phyloP scores from a whole-genome alignment of 2,329 filamentous ascomycete genomes.

The Trichoderma semiorbis region DNA sequence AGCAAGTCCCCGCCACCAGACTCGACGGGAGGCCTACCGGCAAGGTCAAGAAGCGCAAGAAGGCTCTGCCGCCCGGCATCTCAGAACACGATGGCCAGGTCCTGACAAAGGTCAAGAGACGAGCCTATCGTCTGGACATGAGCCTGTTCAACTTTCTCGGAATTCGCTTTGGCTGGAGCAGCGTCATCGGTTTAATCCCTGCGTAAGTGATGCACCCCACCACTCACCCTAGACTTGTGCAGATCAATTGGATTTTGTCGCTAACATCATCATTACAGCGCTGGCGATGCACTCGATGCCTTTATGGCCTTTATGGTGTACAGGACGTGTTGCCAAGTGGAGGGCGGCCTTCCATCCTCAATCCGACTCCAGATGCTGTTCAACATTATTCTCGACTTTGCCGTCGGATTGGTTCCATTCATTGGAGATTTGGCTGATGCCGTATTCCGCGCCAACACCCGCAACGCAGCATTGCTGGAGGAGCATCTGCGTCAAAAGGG shows the following conservation, averaged over 20 bases:
- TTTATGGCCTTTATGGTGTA: conserved; percentile 74
- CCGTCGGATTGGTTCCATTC: conserved; percentile 70
- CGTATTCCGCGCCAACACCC: conserved; percentile 70
- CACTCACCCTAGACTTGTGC: background rate
- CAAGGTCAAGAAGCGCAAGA: conserved; percentile 80
- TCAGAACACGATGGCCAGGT: conserved; percentile 77
- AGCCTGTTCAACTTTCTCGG: conserved; percentile 77
- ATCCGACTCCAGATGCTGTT: conserved; percentile 71
- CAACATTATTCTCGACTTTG: conserved; percentile 73
- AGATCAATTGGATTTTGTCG: background rate
- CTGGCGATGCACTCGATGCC: conserved; percentile 72
- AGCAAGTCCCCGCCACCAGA: conserved; percentile 71
- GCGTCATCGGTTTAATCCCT: conserved; percentile 79
- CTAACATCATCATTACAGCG: conserved; percentile 38
- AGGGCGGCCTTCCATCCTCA: conserved; percentile 66
- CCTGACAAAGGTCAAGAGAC: conserved; percentile 79
- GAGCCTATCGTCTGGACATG: conserved; percentile 83
- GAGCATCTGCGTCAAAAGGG: conserved; percentile 66
- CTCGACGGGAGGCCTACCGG: conserved; percentile 61
- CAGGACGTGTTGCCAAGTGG: conserved; percentile 66
- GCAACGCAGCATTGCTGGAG: conserved; percentile 69
- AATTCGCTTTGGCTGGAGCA: conserved; percentile 84
- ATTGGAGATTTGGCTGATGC: conserved; percentile 74
- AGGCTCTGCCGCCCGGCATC: conserved; percentile 77
- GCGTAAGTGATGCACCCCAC: conserved; percentile 52